Percentiles rank a stretch among this genome's conserved stretches.
These are phyloP conservation scores for Cladosporium sp. DNA, from an alignment of 2,329 filamentous ascomycete species.

Conservation along the genomic window DNA sequence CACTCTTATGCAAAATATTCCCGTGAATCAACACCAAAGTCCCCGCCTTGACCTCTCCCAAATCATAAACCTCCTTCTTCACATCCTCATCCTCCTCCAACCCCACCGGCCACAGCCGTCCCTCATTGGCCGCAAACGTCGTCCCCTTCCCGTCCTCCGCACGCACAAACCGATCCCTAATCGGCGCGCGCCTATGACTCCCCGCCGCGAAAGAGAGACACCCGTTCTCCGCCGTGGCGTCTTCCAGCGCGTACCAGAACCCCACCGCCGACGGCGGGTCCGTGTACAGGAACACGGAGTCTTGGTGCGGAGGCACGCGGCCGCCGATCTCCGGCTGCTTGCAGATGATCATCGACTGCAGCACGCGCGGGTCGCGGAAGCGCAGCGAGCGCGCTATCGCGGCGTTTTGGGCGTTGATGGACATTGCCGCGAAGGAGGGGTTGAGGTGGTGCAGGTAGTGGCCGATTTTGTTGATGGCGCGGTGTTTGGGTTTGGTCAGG, in stretches of 20 bases:
- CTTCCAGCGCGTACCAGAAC: conserved; percentile 96
- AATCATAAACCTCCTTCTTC: conserved; percentile 59
- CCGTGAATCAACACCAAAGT: conserved; percentile 91
- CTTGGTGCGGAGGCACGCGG: conserved; percentile 85
- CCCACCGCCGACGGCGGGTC: conserved; percentile 83
- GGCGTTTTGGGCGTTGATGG: conserved; percentile 51
- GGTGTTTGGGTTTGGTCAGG: conserved; percentile 72
- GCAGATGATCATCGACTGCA: conserved; percentile 98
- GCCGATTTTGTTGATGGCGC: conserved; percentile 70
- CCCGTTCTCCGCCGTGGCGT: conserved; percentile 80
- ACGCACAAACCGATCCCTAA: conserved; percentile 72
- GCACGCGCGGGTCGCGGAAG: conserved; percentile 67
- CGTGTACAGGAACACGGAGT: conserved; percentile 89
- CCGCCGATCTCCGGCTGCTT: conserved; percentile 96
- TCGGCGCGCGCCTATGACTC: conserved; percentile 67
- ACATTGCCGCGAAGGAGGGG: conserved; percentile 45
- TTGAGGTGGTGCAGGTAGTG: conserved; percentile 47
- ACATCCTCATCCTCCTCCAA: conserved; percentile 36
- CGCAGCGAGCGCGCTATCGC: conserved; percentile 67
- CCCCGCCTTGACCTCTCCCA: conserved; percentile 86
- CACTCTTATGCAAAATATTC: conserved; percentile 92
- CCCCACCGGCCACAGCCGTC: conserved; percentile 47
- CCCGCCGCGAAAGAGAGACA: conserved; percentile 83
- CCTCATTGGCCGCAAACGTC: conserved; percentile 58
- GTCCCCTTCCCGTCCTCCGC: conserved; percentile 53